phyloP scores from a whole-genome alignment of 1,284 basidiomycete genomes.

The Hypsizygus ulmarius region DNA sequence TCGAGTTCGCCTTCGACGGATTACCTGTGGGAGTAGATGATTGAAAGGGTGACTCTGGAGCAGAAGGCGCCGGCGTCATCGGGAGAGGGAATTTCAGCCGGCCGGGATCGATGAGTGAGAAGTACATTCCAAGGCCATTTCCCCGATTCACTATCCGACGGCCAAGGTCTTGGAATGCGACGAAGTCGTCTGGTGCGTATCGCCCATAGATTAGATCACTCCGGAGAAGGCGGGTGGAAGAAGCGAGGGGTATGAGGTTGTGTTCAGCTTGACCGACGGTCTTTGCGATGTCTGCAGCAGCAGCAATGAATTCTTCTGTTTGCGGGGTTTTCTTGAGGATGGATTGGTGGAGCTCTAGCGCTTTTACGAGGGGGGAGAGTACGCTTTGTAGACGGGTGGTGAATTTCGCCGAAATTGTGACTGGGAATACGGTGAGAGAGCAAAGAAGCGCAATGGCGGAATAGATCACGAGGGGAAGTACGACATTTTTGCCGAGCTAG shows the following conservation, averaged over 20 bases:
- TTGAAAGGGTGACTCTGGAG: constrained; percentile 33
- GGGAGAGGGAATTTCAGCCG: constrained; percentile 49
- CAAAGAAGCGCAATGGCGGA: constrained; percentile 53
- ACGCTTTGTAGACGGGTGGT: constrained; percentile 51
- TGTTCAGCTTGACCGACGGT: constrained; percentile 52
- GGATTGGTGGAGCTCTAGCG: constrained; percentile 47
- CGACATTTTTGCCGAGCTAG: constrained; percentile 48
- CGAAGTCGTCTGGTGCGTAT: constrained; percentile 61
- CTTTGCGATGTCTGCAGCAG: constrained; percentile 32
- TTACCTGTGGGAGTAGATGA: constrained; percentile 20
- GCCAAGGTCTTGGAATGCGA: constrained; percentile 47
- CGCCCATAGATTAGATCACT: constrained; percentile 66
- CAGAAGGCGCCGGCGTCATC: constrained; percentile 45
- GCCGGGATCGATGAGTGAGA: constrained; percentile 57
- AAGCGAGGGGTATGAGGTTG: constrained; percentile 51
- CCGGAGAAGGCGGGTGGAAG: constrained; percentile 53
- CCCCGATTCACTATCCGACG: constrained; percentile 56
- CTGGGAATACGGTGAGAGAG: constrained; percentile 63
- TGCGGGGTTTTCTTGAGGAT: constrained; percentile 47
- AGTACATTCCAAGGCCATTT: constrained; percentile 67
- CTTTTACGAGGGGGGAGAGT: constrained; percentile 48
- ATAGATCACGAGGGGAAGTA: constrained; percentile 64
- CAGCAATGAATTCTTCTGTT: constrained; percentile 41
- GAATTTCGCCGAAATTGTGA: constrained; percentile 64
- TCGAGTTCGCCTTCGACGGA: neutral